Conservation (phyloP, 2,329 filamentous ascomycete species). For the Colletotrichum sojae region DNA sequence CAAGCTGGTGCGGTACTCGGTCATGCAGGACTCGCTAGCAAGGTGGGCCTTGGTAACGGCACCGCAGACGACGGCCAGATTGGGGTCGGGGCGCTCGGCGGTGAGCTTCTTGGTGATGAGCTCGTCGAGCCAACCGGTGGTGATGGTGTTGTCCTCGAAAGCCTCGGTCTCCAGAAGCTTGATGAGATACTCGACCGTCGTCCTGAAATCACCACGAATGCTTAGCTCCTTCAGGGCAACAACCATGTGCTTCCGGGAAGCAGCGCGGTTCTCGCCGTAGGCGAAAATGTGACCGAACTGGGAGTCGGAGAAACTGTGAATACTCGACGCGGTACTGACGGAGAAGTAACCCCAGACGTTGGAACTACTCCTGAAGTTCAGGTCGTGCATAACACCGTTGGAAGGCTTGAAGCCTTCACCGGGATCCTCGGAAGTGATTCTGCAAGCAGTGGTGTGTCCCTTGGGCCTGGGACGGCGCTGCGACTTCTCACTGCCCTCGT, state of each 20-base stretch:
- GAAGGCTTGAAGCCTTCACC: conserved; percentile 99
- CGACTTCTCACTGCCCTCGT: conserved; percentile 83
- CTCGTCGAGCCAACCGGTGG: conserved; percentile 98
- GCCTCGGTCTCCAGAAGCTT: conserved; percentile 98
- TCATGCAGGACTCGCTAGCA: conserved; percentile 90
- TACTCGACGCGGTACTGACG: conserved; percentile 94
- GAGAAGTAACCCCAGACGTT: conserved; percentile 99
- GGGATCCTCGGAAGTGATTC: conserved; percentile 98
- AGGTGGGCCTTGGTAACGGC: conserved; percentile 95
- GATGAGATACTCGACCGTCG: conserved; percentile 98
- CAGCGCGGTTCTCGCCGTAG: conserved; percentile 96
- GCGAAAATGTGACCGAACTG: conserved; percentile 99
- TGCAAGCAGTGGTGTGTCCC: conserved; percentile 97
- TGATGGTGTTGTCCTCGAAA: conserved; percentile 99
- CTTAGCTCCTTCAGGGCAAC: conserved; percentile 98
- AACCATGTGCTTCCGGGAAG: conserved; percentile 99
- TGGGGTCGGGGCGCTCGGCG: conserved; percentile 93
- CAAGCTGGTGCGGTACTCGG: conserved; percentile 87
- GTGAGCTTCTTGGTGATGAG: conserved; percentile 98
- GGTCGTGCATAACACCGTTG: conserved; percentile 97
- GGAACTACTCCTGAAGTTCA: conserved; percentile 98
- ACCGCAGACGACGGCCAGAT: conserved; percentile 94
- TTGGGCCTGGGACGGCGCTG: conserved; percentile 94
- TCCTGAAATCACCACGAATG: conserved; percentile 99
- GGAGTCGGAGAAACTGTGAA: conserved; percentile 99